These are phyloP conservation scores for Acanthamoeba triangularis DNA, from an alignment of 208 protist species.

Conservation along the genomic window DNA sequence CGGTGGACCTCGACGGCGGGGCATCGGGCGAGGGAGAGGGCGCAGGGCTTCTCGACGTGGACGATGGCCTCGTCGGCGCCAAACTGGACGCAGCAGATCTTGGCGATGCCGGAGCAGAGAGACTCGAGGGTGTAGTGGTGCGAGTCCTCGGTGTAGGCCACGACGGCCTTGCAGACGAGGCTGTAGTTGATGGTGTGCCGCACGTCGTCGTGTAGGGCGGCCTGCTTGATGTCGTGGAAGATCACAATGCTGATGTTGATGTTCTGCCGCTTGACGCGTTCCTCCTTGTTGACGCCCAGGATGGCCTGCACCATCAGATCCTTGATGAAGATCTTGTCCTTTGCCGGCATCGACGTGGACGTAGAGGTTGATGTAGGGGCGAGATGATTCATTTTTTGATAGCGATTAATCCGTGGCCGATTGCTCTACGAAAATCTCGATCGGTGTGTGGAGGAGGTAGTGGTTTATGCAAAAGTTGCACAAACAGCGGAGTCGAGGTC, in stretches of 20 bases:
- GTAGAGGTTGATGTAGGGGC: neutral
- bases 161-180: constrained; percentile 80
- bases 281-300: constrained; percentile 83
- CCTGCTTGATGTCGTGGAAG: constrained; percentile 80
- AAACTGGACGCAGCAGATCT: constrained; percentile 70
- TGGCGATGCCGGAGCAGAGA: constrained; percentile 78
- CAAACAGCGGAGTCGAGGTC: too few species aligned
- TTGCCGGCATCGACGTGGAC: neutral
- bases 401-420: neutral
- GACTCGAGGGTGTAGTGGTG: constrained; percentile 85
- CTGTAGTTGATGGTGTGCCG: constrained; percentile 82
- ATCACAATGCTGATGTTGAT: constrained; percentile 80
- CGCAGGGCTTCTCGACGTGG: constrained; percentile 81
- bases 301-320: constrained; percentile 84
- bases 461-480: neutral
- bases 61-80: constrained; percentile 76
- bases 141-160: constrained; percentile 82
- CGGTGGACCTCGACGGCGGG: constrained; percentile 80
- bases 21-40: constrained; percentile 80
- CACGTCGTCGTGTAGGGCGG: constrained; percentile 79
- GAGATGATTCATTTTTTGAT: neutral
- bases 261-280: constrained; percentile 82
- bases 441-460: too few species aligned
- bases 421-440: neutral
- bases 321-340: constrained; percentile 83